Base-by-base conservation (phyloP, 257 asterid species). In the Perilla frutescens region DNA sequence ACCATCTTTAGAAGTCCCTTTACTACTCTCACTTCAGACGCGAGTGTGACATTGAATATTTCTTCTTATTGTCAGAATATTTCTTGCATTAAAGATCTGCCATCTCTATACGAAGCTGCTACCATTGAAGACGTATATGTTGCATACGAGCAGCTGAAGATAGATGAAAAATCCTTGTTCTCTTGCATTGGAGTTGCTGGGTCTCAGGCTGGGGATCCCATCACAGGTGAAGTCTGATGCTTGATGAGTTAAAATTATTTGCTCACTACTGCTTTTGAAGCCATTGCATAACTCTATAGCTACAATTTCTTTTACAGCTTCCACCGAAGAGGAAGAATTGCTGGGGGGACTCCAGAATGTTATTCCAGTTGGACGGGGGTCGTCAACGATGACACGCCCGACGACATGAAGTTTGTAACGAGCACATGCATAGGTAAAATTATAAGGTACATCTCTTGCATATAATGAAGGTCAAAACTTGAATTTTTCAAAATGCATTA, bases 111-210 rank as follows among this genome's bases (percentile, higher is more conserved):
- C 44, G 99, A 95, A 74, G 80, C 89, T 68, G 92, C 99, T 53
- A 85, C 91, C n/a, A 71, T 95, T 50, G 96, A 79, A 75, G 98
- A 95, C 67, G 71, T 92, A 76, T 92, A 90, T 67, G 80, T 83
- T 80, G 99, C 96, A 5, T 92, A 95, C 57, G 94, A 89, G 66
- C 93, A 95, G 67, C 76, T 95, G 88, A 90, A 83, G 90, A 89
- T 86, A 71, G 97, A 95, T 55, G 99, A 95, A 51, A 80, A 77
- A 61, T 90, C 96, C 77, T 70, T 95, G 80, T 95, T 74, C 88
- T 92, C 98, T 37, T 95, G 99, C 91, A 89, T 90, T 54, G 98
- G 99, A 50, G 45, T 95, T 79, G 96, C 98, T 56, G 98, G 99
- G 45, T 62, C 89, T 71, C 93, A 92, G 80, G 93, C 93, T 71